Evolutionary conservation across 257 asterid genomes (phyloP), one percentile per base, ranked within the genome.

Genomic region (Eustoma russellianum): DNA sequence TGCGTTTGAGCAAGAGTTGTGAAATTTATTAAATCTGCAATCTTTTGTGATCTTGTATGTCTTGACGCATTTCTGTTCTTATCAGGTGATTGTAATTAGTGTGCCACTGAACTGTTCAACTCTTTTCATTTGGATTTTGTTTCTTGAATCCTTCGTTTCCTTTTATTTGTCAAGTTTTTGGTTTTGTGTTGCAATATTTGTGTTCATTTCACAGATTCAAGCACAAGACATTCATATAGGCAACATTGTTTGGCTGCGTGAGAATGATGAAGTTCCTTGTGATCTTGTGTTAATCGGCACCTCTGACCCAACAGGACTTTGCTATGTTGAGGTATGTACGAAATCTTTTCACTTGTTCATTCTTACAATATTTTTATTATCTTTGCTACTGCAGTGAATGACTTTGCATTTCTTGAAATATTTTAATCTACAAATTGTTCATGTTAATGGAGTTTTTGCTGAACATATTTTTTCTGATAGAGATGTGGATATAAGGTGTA

Each of bases 191-290:
- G 55, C 49, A 41, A 54, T 60, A 12, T 52, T 51, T 55, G 52
- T 56, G 62, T 56, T 66, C 40, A 16, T 61, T 58, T 70, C 48
- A 55, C 66, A 92, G 98, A 75, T 87, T 65, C 90, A 85, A 83
- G 87, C 98, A 50, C 98, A 92, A 78, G 80, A 92, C 58, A 70
- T 92, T 74, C 77, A 61, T 69, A 89, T 88, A 57, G 98, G 98
- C 43, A 85, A 83, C 78, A 71, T 92, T 48, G 96, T 92, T 46
- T 92, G 97, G 98, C 78, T 92, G 61, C 97, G 98, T 17, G 98
- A 92, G 77, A 92, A 92, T 81, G 98, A 92, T 73, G 98, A 92
- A 74, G 94, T 85, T 54, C 97, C 98, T 60, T 92, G 97, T 74
- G 98, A 92, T 83, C 88, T 92, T 60, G 80, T 85, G 62, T 76